A percentile compares a stretch with the other conserved stretches of the same genome.
Evolutionary conservation across 495 filamentous ascomycete genomes (phyloP).

Genomic region (Penicillium silybi): DNA sequence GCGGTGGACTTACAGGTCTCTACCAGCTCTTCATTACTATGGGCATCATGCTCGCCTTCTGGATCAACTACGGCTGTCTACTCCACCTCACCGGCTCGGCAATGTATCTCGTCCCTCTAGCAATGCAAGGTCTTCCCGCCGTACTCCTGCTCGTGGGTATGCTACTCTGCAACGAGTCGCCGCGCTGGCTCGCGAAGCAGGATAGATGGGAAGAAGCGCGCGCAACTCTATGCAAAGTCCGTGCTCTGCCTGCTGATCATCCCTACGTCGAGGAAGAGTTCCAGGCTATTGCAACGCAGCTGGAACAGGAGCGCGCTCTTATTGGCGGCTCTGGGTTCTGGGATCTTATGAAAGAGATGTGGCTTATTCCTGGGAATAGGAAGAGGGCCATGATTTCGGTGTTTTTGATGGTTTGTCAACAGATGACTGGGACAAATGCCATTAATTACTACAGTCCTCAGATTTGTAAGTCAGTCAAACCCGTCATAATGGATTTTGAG

Average conservation of each 20-base stretch:
- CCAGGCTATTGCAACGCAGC: conserved; percentile 57
- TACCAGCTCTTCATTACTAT: conserved; percentile 65
- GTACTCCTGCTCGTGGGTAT: conserved; percentile 56
- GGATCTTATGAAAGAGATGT: conserved; percentile 69
- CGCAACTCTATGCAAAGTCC: conserved; percentile 50
- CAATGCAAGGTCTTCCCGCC: conserved; percentile 63
- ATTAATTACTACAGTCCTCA: conserved; percentile 71
- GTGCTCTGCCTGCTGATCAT: conserved; percentile 51
- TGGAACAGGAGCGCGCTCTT: conserved; percentile 66
- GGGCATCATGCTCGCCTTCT: conserved; percentile 66
- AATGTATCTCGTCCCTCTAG: conserved; percentile 64
- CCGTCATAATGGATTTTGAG: not conserved
- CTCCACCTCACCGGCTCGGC: conserved; percentile 48
- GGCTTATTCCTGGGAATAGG: conserved; percentile 60
- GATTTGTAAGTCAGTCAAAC: conserved; percentile 53
- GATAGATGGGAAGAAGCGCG: conserved; percentile 68
- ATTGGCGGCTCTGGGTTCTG: conserved; percentile 57
- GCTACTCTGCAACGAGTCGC: conserved; percentile 62
- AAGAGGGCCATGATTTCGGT: conserved; percentile 55
- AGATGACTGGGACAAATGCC: conserved; percentile 63
- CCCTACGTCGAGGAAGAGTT: conserved; percentile 64
- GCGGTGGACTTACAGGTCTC: conserved; percentile 64
- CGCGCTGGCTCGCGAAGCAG: conserved; percentile 64
- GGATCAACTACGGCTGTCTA: conserved; percentile 59
- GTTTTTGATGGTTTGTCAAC: conserved; percentile 67